Evolutionary conservation across 768 basidiomycete species (phyloP).

Genomic region (Suillus cothurnatus): DNA sequence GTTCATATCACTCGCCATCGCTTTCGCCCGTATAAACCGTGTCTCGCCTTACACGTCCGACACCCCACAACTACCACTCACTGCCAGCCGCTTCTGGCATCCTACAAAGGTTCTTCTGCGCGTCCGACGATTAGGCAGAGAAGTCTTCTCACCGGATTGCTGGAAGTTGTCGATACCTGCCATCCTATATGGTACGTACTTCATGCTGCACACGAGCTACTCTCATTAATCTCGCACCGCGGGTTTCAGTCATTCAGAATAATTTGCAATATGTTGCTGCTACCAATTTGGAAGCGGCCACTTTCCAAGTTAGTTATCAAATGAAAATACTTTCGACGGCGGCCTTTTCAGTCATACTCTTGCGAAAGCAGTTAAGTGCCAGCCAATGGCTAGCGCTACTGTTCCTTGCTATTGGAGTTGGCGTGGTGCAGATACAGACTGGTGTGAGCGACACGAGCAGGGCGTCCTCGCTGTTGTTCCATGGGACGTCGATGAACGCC

Average conservation of each 20-base stretch:
- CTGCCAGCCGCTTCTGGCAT: conserved; percentile 39
- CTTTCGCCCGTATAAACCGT: conserved; percentile 63
- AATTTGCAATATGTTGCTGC: conserved; percentile 95
- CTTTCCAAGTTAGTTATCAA: conserved; percentile 96
- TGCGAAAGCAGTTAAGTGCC: conserved; percentile 72
- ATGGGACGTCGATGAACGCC: conserved; percentile 69
- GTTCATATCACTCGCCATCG: conserved; percentile 82
- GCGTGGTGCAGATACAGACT: conserved; percentile 84
- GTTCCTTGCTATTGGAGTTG: conserved; percentile 86
- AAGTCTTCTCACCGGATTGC: conserved; percentile 88
- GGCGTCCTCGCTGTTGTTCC: conserved; percentile 31
- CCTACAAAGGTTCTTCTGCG: conserved; percentile 43
- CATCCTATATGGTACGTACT: conserved; percentile 75
- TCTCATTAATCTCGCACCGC: conserved; percentile 12
- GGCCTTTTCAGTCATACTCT: conserved; percentile 80
- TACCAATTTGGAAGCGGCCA: conserved; percentile 91
- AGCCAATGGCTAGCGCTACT: conserved; percentile 85
- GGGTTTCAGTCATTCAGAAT: conserved; percentile 77
- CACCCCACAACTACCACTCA: conserved; percentile 32
- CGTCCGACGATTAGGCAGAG: conserved; percentile 57
- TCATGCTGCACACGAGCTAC: background rate
- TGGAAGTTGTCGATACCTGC: conserved; percentile 98
- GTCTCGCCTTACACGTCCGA: conserved; percentile 26
- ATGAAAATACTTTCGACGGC: conserved; percentile 98
- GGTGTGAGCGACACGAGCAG: conserved; percentile 27